Conservation (phyloP, 495 filamentous ascomycete genomes). For the Halenospora varia region DNA sequence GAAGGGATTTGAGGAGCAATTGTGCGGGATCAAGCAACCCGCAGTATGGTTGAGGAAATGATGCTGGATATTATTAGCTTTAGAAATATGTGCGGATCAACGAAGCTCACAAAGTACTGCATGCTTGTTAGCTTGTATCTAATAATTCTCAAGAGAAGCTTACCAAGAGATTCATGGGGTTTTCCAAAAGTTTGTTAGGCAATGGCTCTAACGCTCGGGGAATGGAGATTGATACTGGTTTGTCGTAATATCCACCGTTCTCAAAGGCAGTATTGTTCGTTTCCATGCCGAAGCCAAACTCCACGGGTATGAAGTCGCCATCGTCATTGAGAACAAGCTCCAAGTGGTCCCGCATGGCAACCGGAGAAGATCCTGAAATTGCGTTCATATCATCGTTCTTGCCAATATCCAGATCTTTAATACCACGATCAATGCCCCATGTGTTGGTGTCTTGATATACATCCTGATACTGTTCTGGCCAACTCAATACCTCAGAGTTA, state of each 20-base stretch:
- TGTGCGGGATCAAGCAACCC: slow-evolving; percentile 66
- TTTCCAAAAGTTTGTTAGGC: slow-evolving; percentile 49
- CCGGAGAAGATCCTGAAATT: slow-evolving; percentile 41
- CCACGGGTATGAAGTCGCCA: slow-evolving; percentile 17
- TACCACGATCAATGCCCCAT: slow-evolving; percentile 67
- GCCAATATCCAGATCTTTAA: slow-evolving; percentile 62
- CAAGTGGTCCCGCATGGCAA: slow-evolving; percentile 24
- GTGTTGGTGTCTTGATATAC: slow-evolving; percentile 30
- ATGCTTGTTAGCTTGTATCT: too few species aligned
- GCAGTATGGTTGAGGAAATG: slow-evolving; percentile 82
- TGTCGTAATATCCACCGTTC: slow-evolving; percentile 63
- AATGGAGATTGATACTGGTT: slow-evolving; percentile 53
- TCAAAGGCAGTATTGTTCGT: slow-evolving; percentile 45
- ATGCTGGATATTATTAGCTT: slow-evolving; percentile 42
- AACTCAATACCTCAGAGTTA: slow-evolving; percentile 19
- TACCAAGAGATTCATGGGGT: slow-evolving; percentile 71
- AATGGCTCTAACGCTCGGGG: slow-evolving; percentile 62
- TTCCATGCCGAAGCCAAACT: slow-evolving; percentile 45
- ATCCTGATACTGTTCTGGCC: slow-evolving; percentile 25
- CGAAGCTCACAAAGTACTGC: slow-evolving; percentile 37
- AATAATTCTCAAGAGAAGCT: too few species aligned
- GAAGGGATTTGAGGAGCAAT: slow-evolving; percentile 72
- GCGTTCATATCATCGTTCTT: slow-evolving; percentile 62
- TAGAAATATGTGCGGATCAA: neutral
- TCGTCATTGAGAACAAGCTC: slow-evolving; percentile 18